Evolutionary conservation across 257 asterid species (phyloP).

Genomic region (Solanum lignicaule): DNA sequence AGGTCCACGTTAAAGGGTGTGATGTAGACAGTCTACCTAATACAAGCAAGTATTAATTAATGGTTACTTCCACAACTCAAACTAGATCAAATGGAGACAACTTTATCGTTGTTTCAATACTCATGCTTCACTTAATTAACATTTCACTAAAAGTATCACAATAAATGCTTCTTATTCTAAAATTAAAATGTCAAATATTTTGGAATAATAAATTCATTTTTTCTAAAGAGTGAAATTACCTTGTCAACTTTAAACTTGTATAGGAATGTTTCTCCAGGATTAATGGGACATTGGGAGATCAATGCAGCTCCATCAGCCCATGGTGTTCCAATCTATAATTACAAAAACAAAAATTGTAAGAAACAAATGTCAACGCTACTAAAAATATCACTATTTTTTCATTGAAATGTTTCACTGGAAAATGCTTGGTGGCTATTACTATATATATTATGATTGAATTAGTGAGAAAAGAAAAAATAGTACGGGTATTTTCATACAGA

Average conservation of each 20-base stretch:
- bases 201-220: neutral
- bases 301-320: constrained; percentile 93
- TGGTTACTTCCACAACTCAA: neutral
- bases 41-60: neutral
- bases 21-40: neutral
- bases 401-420: too few species aligned
- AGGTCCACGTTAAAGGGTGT: neutral
- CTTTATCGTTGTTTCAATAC: neutral
- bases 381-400: too few species aligned
- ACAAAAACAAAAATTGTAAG: neutral
- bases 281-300: constrained; percentile 73
- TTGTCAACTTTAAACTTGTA: constrained; percentile 53
- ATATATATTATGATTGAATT: too few species aligned
- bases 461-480: too few species aligned
- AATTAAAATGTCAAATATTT: neutral
- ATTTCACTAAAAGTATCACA: neutral
- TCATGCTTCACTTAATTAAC: neutral
- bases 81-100: neutral
- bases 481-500: too few species aligned
- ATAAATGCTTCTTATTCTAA: neutral
- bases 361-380: too few species aligned
- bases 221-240: constrained; percentile 13
- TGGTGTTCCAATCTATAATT: constrained; percentile 63
- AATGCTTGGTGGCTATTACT: too few species aligned
- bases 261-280: constrained; percentile 60